Evolutionary conservation across 768 basidiomycete genomes (phyloP).

Genomic region (Boletus fagicola): DNA sequence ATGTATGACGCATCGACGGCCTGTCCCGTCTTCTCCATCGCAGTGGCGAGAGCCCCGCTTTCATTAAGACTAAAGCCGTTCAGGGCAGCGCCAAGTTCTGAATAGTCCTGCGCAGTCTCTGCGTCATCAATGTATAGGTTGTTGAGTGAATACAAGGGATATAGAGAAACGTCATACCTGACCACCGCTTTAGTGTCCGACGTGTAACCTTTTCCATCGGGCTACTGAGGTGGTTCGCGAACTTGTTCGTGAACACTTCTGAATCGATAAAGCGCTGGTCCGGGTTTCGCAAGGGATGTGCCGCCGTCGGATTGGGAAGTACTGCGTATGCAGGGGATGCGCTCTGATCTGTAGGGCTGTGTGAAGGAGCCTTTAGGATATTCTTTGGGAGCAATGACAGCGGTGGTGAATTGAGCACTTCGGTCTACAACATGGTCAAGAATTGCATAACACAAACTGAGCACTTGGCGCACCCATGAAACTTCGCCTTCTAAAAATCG

Average conservation of each 20-base stretch:
- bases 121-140: slow-evolving; percentile 5
- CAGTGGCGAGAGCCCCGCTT: slow-evolving; percentile 64
- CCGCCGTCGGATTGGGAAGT: slow-evolving; percentile 85
- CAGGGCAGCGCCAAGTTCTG: slow-evolving; percentile 86
- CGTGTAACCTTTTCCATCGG: slow-evolving; percentile 97
- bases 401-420: slow-evolving; percentile 91
- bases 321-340: slow-evolving; percentile 74
- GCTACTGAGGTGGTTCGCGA: slow-evolving; percentile 85
- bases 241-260: slow-evolving; percentile 94
- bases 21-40: slow-evolving; percentile 96
- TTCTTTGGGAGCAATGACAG: slow-evolving; percentile 92
- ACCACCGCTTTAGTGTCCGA: slow-evolving; percentile 90
- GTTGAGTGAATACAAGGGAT: slow-evolving; percentile 4
- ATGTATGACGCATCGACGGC: slow-evolving; percentile 93
- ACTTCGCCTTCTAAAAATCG: slow-evolving; percentile 94
- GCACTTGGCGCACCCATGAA: slow-evolving; percentile 71
- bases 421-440: slow-evolving; percentile 51
- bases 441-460: background rate
- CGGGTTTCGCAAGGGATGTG: slow-evolving; percentile 85
- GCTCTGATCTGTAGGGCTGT: slow-evolving; percentile 84
- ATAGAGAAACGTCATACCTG: slow-evolving; percentile 51
- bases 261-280: slow-evolving; percentile 97
- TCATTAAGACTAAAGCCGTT: slow-evolving; percentile 95
- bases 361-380: slow-evolving; percentile 90
- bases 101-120: slow-evolving; percentile 85